phyloP scores from a whole-genome alignment of 2,329 filamentous ascomycete genomes.

The Paraphoma chrysanthemicola region DNA sequence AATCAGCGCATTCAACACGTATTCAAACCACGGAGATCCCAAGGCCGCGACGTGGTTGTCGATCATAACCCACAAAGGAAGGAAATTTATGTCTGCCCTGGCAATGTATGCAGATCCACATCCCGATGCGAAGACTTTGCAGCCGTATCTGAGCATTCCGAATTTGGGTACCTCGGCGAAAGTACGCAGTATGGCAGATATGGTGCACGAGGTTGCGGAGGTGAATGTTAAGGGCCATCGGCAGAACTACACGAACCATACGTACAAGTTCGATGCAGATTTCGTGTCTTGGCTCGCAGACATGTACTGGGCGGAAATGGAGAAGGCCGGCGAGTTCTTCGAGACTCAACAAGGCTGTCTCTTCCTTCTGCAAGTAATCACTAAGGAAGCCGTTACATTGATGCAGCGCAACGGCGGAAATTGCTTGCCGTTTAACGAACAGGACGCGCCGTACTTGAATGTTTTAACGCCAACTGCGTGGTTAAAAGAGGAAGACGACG shows the following conservation, averaged over 20 bases:
- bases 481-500: conserved; percentile 22
- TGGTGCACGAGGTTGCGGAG: conserved; percentile 40
- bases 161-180: conserved; percentile 6
- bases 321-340: conserved; percentile 11
- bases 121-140: conserved; percentile 2
- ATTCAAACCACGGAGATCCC: conserved; percentile 16
- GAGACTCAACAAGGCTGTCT: conserved; percentile 10
- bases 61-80: not conserved
- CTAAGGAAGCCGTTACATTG: conserved; percentile 13
- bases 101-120: conserved; percentile 7
- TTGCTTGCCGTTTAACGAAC: conserved; percentile 21
- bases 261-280: conserved; percentile 26
- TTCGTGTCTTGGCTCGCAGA: conserved; percentile 25
- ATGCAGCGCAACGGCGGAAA: conserved; percentile 31
- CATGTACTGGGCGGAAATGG: conserved; percentile 20
- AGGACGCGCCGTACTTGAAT: conserved; percentile 23
- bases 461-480: conserved; percentile 25
- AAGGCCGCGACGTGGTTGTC: conserved; percentile 11
- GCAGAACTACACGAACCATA: conserved; percentile 31
- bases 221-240: conserved; percentile 38
- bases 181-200: conserved; percentile 13
- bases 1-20: conserved; percentile 10
- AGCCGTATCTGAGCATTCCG: conserved; percentile 11
- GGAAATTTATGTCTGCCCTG: conserved; percentile 4
- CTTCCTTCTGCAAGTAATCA: conserved; percentile 18